phyloP scores from a whole-genome alignment of 164 flowering plant genomes.

The Berberis vulgaris region DNA sequence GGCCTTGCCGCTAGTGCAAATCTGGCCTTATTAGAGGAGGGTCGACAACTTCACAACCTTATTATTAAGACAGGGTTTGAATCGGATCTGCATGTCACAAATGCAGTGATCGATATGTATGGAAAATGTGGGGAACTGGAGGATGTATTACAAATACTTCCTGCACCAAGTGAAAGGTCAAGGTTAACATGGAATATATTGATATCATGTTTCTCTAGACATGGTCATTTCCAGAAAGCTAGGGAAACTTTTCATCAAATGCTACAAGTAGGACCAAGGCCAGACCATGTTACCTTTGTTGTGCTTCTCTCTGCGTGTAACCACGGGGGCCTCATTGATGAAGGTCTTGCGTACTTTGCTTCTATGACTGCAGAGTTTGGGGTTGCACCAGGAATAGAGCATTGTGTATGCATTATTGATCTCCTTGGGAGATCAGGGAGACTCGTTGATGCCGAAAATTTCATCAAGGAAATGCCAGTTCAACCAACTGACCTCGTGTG shows the following conservation, averaged over 20 bases:
- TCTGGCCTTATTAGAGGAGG: slow-evolving; percentile 59
- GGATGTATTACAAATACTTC: slow-evolving; percentile 43
- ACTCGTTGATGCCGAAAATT: slow-evolving; percentile 61
- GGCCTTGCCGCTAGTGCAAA: slow-evolving; percentile 55
- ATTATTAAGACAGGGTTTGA: slow-evolving; percentile 54
- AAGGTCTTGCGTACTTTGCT: slow-evolving; percentile 54
- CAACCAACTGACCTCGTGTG: slow-evolving; percentile 60
- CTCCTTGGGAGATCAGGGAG: slow-evolving; percentile 84
- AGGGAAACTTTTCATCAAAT: slow-evolving; percentile 58
- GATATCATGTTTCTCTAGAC: slow-evolving; percentile 68
- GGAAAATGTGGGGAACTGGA: slow-evolving; percentile 35
- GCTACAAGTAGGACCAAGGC: slow-evolving; percentile 40
- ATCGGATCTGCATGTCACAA: slow-evolving; percentile 39
- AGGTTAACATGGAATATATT: slow-evolving; percentile 65
- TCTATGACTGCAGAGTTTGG: slow-evolving; percentile 51
- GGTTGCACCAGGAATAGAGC: slow-evolving; percentile 51
- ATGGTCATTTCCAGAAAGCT: slow-evolving; percentile 56
- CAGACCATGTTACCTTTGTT: slow-evolving; percentile 73
- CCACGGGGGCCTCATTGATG: slow-evolving; percentile 78
- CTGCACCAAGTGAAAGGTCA: slow-evolving; percentile 31
- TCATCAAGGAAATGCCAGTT: slow-evolving; percentile 52
- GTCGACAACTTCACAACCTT: slow-evolving; percentile 55
- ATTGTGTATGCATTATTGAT: slow-evolving; percentile 26
- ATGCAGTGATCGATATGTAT: slow-evolving; percentile 57
- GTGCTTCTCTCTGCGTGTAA: slow-evolving; percentile 79